Evolutionary conservation across 2,329 filamentous ascomycete genomes (phyloP).

Genomic region (Cercospora sp.): DNA sequence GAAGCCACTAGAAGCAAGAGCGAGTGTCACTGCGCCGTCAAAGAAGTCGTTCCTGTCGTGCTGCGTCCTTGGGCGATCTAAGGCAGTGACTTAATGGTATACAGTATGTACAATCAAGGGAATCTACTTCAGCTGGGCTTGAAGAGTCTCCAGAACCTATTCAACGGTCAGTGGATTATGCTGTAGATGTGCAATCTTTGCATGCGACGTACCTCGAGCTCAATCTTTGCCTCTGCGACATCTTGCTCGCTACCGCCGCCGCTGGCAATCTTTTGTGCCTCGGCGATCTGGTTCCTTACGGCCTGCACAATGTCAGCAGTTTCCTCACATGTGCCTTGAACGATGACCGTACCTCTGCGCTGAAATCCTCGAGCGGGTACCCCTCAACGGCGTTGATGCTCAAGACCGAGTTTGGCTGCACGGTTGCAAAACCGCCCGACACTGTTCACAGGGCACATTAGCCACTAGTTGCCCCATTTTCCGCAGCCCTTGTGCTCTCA

Average conservation of each 20-base stretch:
- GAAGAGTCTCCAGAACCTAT: conserved; percentile 80
- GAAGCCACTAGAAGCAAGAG: background rate
- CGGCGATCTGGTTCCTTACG: conserved; percentile 83
- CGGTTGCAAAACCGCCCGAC: conserved; percentile 93
- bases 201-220: conserved; percentile 71
- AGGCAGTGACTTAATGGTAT: conserved; percentile 27
- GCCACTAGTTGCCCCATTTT: conserved; percentile 3
- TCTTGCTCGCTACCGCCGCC: conserved; percentile 94
- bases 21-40: background rate
- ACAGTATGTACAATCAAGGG: conserved; percentile 31
- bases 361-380: conserved; percentile 94
- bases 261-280: conserved; percentile 91
- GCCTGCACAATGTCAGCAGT: conserved; percentile 49
- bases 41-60: background rate
- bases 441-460: conserved; percentile 56
- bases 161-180: conserved; percentile 5
- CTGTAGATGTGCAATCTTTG: conserved; percentile 31
- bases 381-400: conserved; percentile 99
- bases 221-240: conserved; percentile 98
- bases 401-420: conserved; percentile 90
- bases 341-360: conserved; percentile 63
- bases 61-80: background rate
- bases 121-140: conserved; percentile 75
- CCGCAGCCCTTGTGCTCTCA: background rate
- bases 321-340: background rate